A percentile compares a stretch with the other conserved stretches of the same genome.
phyloP scores from a whole-genome alignment of 1,139 yeast genomes.

The Meyerozyma athensensis region DNA sequence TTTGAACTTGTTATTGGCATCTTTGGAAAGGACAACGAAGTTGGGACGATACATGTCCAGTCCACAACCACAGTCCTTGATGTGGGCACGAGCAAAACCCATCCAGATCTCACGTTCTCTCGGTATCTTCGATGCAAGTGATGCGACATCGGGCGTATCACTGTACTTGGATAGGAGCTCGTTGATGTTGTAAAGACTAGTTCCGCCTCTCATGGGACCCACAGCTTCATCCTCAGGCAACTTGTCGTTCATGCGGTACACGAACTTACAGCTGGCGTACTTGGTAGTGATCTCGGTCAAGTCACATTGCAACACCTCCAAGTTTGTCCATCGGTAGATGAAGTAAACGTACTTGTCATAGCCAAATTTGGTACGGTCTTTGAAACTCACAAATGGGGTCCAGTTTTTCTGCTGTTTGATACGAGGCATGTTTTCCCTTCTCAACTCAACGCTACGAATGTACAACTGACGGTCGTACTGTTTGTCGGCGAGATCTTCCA shows the following conservation, averaged over 20 bases:
- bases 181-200: conserved; percentile 1
- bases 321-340: conserved; percentile 25
- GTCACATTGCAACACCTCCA: conserved; percentile 25
- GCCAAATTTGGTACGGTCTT: conserved; percentile 11
- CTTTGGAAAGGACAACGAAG: conserved; percentile 18
- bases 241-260: neutral
- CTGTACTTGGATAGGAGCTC: neutral
- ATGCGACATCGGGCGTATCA: neutral
- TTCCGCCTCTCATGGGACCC: conserved; percentile 4
- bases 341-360: conserved; percentile 21
- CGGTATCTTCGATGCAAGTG: conserved; percentile 10
- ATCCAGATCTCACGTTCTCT: conserved; percentile 22
- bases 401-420: conserved; percentile 22
- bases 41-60: conserved; percentile 23
- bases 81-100: conserved; percentile 23
- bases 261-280: conserved; percentile 1
- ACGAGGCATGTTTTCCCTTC: conserved; percentile 3
- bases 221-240: neutral
- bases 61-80: conserved; percentile 25
- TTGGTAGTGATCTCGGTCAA: conserved; percentile 6
- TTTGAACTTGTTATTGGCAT: conserved; percentile 9
- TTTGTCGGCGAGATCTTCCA: neutral
- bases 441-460: neutral
- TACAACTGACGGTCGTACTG: neutral
- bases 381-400: conserved; percentile 25